phyloP scores from a whole-genome alignment of 345 rosid species.

The Moringa oleifera region DNA sequence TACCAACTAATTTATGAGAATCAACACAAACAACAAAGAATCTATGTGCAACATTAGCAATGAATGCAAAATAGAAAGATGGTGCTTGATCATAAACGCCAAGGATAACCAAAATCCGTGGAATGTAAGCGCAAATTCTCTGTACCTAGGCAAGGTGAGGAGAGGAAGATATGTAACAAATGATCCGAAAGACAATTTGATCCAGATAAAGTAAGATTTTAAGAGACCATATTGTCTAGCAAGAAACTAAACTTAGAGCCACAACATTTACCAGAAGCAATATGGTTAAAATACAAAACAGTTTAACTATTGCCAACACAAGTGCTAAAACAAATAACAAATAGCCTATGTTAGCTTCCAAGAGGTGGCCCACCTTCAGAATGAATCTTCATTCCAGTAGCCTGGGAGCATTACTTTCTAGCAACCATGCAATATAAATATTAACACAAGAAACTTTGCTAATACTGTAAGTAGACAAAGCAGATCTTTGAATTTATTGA shows the following conservation, averaged over 20 bases:
- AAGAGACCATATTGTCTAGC: too few relatives aligned
- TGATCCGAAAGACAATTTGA: too few relatives aligned
- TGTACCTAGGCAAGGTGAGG: too few relatives aligned
- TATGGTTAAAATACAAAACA: not conserved
- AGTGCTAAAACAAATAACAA: not conserved
- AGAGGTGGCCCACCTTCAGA: not conserved
- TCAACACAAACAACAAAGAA: not conserved
- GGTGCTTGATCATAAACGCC: too few relatives aligned
- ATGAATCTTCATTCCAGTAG: not conserved
- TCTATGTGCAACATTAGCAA: not conserved
- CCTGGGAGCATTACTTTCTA: not conserved
- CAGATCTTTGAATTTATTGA: not conserved
- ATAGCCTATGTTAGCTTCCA: not conserved
- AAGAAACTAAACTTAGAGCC: too few relatives aligned
- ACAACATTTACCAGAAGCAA: not conserved
- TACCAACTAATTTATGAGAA: not conserved
- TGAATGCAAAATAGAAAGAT: too few relatives aligned
- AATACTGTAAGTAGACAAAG: not conserved
- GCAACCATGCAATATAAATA: not conserved
- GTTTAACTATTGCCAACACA: not conserved
- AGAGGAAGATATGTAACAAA: too few relatives aligned
- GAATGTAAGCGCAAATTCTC: too few relatives aligned
- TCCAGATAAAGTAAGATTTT: too few relatives aligned
- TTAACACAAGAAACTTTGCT: not conserved
- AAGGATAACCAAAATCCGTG: too few relatives aligned